Percentiles rank a stretch among this genome's conserved stretches.
Conservation (phyloP, 257 asterid genomes). For the Thymus mandschuricus region DNA sequence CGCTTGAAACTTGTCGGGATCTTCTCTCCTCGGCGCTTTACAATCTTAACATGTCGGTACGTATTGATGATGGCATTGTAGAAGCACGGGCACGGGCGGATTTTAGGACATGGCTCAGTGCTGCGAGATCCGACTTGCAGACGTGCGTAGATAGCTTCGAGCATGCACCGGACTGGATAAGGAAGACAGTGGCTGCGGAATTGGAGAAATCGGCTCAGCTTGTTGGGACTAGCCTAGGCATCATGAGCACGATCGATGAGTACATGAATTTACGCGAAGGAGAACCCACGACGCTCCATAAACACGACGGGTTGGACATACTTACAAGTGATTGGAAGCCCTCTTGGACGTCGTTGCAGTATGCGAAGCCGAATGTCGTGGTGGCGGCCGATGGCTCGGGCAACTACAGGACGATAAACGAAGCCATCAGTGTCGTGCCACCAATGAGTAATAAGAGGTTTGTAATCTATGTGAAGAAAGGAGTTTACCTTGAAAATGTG, state of each 20-base stretch:
- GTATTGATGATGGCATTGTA: background rate
- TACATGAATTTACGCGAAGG: background rate
- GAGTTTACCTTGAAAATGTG: slow-evolving; percentile 37
- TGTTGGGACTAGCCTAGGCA: slow-evolving; percentile 32
- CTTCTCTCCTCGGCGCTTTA: slow-evolving; percentile 32
- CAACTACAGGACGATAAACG: slow-evolving; percentile 32
- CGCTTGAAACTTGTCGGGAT: slow-evolving; percentile 30
- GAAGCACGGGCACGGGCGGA: slow-evolving; percentile 5
- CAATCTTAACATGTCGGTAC: slow-evolving; percentile 25
- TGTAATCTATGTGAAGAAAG: slow-evolving; percentile 38
- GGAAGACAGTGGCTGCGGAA: background rate
- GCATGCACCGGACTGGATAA: background rate
- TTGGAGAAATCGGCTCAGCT: slow-evolving; percentile 28
- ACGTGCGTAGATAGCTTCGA: slow-evolving; percentile 33
- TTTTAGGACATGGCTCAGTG: slow-evolving; percentile 31
- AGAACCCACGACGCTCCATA: background rate
- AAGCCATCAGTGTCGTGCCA: slow-evolving; percentile 36
- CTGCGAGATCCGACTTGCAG: slow-evolving; percentile 23
- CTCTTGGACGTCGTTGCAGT: background rate
- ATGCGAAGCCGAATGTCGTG: slow-evolving; percentile 20
- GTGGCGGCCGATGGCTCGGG: slow-evolving; percentile 50
- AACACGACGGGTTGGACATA: background rate
- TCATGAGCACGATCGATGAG: slow-evolving; percentile 22
- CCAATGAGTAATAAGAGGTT: slow-evolving; percentile 23
- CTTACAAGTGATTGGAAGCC: background rate